Evolutionary conservation across 2,329 filamentous ascomycete genomes (phyloP), one percentile per base, ranked within the genome.

Genomic region (Curvularia hawaiiensis): DNA sequence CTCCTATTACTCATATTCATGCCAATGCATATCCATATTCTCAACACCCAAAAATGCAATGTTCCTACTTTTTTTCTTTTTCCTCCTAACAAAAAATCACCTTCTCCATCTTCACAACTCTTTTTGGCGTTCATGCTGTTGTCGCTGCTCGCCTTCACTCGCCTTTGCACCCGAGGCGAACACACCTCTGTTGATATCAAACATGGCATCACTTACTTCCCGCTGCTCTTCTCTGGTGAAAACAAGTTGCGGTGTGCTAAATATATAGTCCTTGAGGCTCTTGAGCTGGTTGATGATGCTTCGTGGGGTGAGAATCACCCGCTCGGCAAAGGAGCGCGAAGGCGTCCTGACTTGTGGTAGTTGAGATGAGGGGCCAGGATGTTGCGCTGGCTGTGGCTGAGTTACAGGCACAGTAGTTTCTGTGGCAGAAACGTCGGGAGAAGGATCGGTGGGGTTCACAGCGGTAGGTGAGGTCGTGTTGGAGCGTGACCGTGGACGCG

Each of bases 161-260:
- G 63, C 66, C 24, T 89, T 82, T 67, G 80, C 80, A 67, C 87
- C 87, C 16, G 90, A 91, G 54, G 88, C 85, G 72, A 90, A 90
- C 50, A 93, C 82, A 73, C 90, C 87, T 61, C 85, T 83, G 74
- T 90, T 88, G 63, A 94, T 85, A 73, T 94, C 89, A 79, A 93
- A 91, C 71, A 95, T 82, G 66, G 91, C 79, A 70, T 93, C 89
- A 69, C 95, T 91, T 63, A 95, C 82, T 71, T 88, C 83, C 58
- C 87, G 83, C 52, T 92, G 85, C 59, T 91, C 87, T 11, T 84
- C 80, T 11, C 85, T 82, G 16, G 86, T 86, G 41, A 96, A 76
- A 16, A 84, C 80, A 22, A 87, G 80, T 28, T 77, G 78, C 52
- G 65, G 66, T 5, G 56, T 61, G 61, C 86, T 82, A 20, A 81